Evolutionary conservation across 306 rosid species (phyloP).

Genomic region (Quercus variabilis): DNA sequence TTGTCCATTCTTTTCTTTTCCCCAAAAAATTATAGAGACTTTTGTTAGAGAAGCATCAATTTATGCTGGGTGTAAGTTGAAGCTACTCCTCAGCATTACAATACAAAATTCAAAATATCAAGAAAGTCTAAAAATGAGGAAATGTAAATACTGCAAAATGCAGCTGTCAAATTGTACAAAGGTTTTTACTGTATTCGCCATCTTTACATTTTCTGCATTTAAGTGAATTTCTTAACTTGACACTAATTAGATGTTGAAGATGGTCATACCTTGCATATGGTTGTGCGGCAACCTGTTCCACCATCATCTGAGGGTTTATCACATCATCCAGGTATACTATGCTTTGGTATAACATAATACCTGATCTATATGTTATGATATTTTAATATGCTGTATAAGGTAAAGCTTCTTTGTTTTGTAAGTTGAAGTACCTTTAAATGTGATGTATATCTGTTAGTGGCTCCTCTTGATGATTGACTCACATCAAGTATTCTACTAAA

Average conservation of each 20-base stretch:
- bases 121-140: neutral
- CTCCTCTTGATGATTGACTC: neutral
- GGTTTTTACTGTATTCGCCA: neutral
- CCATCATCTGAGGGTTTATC: conserved; percentile 53
- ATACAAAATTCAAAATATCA: neutral
- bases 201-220: conserved; percentile 11
- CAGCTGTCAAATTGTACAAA: neutral
- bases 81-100: neutral
- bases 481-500: neutral
- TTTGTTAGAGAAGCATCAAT: neutral
- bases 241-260: conserved; percentile 86
- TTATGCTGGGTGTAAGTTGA: neutral
- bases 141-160: neutral
- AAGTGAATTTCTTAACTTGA: conserved; percentile 43
- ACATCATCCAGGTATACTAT: conserved; percentile 62
- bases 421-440: conserved; percentile 15
- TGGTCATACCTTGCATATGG: conserved; percentile 98
- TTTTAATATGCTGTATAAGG: conserved; percentile 7
- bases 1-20: neutral
- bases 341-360: neutral
- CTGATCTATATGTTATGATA: neutral
- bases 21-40: neutral
- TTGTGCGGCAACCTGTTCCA: conserved; percentile 78
- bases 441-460: neutral
- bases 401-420: conserved; percentile 5